Base-by-base conservation (phyloP, 2,329 filamentous ascomycete species). In the Botrytis medusae region DNA sequence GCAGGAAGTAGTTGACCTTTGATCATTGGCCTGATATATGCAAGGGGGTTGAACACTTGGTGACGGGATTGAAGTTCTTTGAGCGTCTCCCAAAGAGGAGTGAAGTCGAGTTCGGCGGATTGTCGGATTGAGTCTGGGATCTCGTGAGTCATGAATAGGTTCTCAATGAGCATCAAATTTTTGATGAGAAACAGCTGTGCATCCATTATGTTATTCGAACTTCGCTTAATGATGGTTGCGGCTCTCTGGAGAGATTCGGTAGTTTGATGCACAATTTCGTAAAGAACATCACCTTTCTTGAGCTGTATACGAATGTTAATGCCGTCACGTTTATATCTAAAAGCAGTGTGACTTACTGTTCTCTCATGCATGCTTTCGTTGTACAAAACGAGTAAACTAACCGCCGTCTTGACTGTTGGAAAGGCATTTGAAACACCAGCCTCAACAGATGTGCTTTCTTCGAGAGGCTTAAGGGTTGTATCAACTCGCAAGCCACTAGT, bases 71-170 rank as follows among this genome's bases (percentile, higher is more conserved):
- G 79, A 84, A 87, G 78, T 84, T 90, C 79, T 48, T 76, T 76
- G 20, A 91, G 84, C 0, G 88, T 88, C 69, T 90, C 88, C 89
- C 89, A 91, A 59, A 91, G 90, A 75, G 88, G 88, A 25, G 86
- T 83, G 78, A 91, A 91, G 78, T 91, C 89, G 77, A 90, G 88
- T 84, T 84, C 83, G 25, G 83, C 81, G 10, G 83, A 82, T 62
- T 87, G 85, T 72, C 86, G 87, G 74, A 88, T 84, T 25, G 77
- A 86, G 76, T 91, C 89, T 69, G 89, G 95, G 77, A 99, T 98
- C 83, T 99, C 96, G 75, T 99, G 94, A 16, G 95, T 95, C 40
- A 99, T 91, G 69, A 99, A 92, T 81, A 98, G 93, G 81, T 98
- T 97, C 83, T 98, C 98, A 69, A 99, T 88, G 68, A 98, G 91